phyloP scores from a whole-genome alignment of 108 stramenopile species.

The Pseudonitzschia multistriata region DNA sequence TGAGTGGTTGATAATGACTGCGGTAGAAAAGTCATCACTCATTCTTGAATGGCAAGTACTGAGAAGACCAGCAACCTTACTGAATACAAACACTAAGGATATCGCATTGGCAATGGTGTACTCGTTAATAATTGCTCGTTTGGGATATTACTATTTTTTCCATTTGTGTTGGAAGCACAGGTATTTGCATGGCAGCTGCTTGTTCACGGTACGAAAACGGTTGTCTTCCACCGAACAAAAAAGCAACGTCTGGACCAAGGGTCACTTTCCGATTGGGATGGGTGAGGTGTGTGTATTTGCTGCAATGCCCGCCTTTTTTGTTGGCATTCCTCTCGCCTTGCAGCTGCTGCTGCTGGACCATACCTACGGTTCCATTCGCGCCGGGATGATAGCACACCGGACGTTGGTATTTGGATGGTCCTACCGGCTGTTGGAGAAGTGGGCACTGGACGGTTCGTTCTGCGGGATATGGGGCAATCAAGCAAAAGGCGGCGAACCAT shows the following conservation, averaged over 20 bases:
- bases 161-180: not conserved
- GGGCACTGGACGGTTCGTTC: conserved; percentile 33
- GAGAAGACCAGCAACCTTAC: too few relatives aligned
- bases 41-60: too few relatives aligned
- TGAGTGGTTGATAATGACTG: too few relatives aligned
- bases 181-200: conserved; percentile 9
- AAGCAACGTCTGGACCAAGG: not conserved
- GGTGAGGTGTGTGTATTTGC: conserved; percentile 31
- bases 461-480: conserved; percentile 6
- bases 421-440: conserved; percentile 38
- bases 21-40: too few relatives aligned
- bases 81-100: not conserved
- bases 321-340: conserved; percentile 11
- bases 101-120: not conserved
- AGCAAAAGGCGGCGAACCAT: conserved; percentile 2
- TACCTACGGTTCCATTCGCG: conserved; percentile 15
- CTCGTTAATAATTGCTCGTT: not conserved
- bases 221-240: conserved; percentile 1
- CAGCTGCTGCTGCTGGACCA: not conserved
- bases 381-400: conserved; percentile 15
- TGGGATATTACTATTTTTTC: not conserved
- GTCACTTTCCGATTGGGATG: not conserved
- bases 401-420: conserved; percentile 37
- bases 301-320: conserved; percentile 27
- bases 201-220: conserved; percentile 9